Conservation (phyloP, 345 rosid genomes). For the Pugionium dolabratum region DNA sequence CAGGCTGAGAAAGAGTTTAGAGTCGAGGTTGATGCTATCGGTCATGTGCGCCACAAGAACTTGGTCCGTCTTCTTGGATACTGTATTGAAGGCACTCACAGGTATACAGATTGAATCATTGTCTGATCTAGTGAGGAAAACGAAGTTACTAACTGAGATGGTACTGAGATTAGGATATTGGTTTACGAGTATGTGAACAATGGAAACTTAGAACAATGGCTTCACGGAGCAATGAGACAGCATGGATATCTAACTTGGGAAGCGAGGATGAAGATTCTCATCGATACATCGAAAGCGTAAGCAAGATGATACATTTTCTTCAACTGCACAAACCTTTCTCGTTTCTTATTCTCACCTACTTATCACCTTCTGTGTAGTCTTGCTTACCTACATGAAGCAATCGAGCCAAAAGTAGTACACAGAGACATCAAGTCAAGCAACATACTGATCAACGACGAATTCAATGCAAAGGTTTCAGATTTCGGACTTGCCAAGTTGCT, state of each 20-base stretch:
- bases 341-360: not conserved
- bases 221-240: conserved; percentile 73
- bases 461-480: conserved; percentile 91
- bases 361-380: conserved; percentile 53
- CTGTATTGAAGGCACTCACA: conserved; percentile 93
- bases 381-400: conserved; percentile 92
- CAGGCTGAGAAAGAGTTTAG: conserved; percentile 93
- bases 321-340: not conserved
- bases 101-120: conserved; percentile 44
- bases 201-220: conserved; percentile 94
- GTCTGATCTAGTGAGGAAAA: conserved; percentile 33
- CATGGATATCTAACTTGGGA: conserved; percentile 87
- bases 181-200: conserved; percentile 89
- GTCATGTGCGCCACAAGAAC: conserved; percentile 91
- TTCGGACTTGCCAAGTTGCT: conserved; percentile 96
- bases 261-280: conserved; percentile 76
- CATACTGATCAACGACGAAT: conserved; percentile 80
- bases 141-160: conserved; percentile 42
- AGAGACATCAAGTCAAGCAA: conserved; percentile 97
- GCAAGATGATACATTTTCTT: conserved; percentile 25
- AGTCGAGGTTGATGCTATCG: conserved; percentile 94
- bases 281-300: conserved; percentile 91
- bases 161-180: conserved; percentile 52
- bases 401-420: conserved; percentile 57
- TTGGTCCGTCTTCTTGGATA: conserved; percentile 89